Conservation (phyloP, 495 filamentous ascomycete species). For the Penicillium coprophilum region DNA sequence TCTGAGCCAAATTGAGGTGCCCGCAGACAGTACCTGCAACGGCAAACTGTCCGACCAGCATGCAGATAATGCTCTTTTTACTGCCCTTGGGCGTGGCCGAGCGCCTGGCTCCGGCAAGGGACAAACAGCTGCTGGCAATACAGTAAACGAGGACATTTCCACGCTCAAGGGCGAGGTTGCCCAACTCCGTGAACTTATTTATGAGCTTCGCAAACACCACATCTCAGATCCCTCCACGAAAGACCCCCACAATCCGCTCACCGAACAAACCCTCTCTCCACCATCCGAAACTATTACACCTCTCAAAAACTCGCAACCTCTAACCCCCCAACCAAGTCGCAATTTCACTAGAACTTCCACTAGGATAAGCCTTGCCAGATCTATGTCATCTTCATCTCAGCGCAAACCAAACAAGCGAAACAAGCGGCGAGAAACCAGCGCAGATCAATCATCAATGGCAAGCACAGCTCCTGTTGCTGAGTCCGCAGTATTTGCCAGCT, state of each 20-base stretch:
- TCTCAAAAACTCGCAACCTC: background rate
- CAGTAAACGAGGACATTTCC: slow-evolving; percentile 28
- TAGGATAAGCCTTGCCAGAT: slow-evolving; percentile 5
- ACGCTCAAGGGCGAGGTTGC: slow-evolving; percentile 35
- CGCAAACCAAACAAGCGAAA: slow-evolving; percentile 7
- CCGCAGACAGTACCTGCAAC: slow-evolving; percentile 18
- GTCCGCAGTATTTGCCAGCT: background rate
- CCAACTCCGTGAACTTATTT: slow-evolving; percentile 37
- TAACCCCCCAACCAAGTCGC: background rate
- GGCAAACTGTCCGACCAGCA: slow-evolving; percentile 29
- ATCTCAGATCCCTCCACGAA: slow-evolving; percentile 19
- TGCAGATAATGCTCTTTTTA: slow-evolving; percentile 29
- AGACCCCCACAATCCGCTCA: slow-evolving; percentile 6
- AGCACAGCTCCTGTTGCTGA: background rate
- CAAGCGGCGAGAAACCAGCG: background rate
- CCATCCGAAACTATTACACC: background rate
- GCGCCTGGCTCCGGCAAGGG: background rate
- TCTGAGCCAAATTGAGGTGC: slow-evolving; percentile 24
- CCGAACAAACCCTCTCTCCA: background rate
- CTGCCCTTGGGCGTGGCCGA: slow-evolving; percentile 17
- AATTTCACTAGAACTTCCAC: slow-evolving; percentile 4
- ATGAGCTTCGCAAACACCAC: slow-evolving; percentile 30
- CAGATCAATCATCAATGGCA: background rate
- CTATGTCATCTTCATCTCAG: background rate
- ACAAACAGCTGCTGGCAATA: background rate